Conservation (phyloP, 768 basidiomycete species). For the Macrolepiota albuminosa region DNA sequence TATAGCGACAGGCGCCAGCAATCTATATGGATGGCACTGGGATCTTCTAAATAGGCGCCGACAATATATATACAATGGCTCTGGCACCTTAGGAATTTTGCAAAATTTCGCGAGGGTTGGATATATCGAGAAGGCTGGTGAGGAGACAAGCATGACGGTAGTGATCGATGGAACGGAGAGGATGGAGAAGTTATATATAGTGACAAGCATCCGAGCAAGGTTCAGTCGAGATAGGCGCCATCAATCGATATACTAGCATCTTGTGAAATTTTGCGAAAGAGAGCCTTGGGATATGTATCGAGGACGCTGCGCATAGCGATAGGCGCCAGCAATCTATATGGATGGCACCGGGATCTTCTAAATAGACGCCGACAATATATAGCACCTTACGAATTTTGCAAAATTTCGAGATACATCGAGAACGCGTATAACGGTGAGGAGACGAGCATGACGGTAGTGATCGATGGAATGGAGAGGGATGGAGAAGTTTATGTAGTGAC, state of each 20-base stretch:
- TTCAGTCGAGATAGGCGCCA: too few species aligned
- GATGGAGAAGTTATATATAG: neutral
- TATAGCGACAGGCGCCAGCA: neutral
- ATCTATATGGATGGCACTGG: too few species aligned
- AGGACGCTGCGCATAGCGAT: constrained; percentile 26
- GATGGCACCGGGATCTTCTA: too few species aligned
- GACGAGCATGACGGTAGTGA: neutral
- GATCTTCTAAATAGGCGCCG: too few species aligned
- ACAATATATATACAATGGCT: too few species aligned
- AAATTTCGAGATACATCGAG: constrained; percentile 37
- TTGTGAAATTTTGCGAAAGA: constrained; percentile 44
- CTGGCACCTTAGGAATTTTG: too few species aligned
- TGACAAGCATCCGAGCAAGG: neutral
- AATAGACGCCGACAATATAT: neutral
- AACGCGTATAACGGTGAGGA: constrained; percentile 21
- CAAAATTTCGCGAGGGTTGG: too few species aligned
- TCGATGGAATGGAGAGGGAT: neutral
- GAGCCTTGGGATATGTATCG: constrained; percentile 34
- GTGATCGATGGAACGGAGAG: neutral
- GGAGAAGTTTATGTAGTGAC: neutral
- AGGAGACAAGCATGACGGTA: constrained; percentile 3
- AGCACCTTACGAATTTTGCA: constrained; percentile 50
- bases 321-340: too few species aligned
- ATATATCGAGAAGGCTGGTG: neutral
- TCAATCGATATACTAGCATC: constrained; percentile 18